Evolutionary conservation across 805 yeast genomes (phyloP), one percentile per base, ranked within the genome.

Genomic region (Metschnikowia borealis): DNA sequence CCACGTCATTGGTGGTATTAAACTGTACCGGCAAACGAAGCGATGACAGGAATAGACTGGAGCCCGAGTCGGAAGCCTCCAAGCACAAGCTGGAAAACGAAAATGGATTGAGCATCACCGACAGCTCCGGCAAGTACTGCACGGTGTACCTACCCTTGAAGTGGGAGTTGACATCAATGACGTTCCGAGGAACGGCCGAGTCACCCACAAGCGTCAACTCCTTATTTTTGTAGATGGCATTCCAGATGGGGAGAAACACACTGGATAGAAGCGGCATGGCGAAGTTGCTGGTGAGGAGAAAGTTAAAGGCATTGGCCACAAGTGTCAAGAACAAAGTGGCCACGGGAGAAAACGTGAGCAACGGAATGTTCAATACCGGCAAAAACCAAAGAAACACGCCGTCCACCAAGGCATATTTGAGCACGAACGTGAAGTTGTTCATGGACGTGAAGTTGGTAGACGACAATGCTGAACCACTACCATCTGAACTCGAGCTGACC

Each of bases 51-150:
- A 54, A 50, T 3, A 40, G 33, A n/a, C 32, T 34, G 20, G 48
- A 48, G 64, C 59, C 61, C 45, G 64, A 60, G 53, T 61, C 48
- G n/a, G 50, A 7, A 50, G 62, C 56, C 15, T 79, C 78, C 40
- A 86, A 56, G 69, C 99, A 94, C 53, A 78, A 79, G 4, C 80
- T 74, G 29, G 62, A 63, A 46, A 79, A 82, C 45, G 75, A 80
- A 58, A 82, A 79, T 2, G 97, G 97, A 55, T 91, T 89, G 58
- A 94, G 69, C 60, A 77, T 74, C 4, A 95, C 96, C 0, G 95
- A 85, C 40, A 95, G 86, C 67, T 92, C 97, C 0, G 99, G 98
- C 34, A 94, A 71, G 54, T 87, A 87, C 61, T 91, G 87, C 54
- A 94, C 85, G 0, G 91, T 87, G 61, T 88, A 87, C 39, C 82